phyloP scores from a whole-genome alignment of 805 yeast genomes.

The Ogataea trehalophila region DNA sequence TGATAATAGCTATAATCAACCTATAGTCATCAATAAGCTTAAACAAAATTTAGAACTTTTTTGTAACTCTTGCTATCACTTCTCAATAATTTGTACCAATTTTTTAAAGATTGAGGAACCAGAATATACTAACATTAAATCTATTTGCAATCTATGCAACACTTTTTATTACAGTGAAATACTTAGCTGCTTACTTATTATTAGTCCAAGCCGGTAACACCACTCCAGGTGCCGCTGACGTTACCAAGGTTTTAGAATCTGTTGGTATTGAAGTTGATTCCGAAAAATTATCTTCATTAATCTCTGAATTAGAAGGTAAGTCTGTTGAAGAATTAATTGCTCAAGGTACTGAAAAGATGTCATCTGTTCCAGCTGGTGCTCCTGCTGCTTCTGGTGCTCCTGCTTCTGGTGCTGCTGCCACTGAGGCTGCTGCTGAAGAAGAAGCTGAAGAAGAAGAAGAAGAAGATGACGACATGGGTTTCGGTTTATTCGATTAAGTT shows the following conservation, averaged over 20 bases:
- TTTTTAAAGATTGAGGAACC: not conserved
- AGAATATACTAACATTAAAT: constrained; percentile 1
- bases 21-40: too few relatives aligned
- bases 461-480: constrained; percentile 68
- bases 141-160: constrained; percentile 4
- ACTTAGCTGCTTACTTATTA: constrained; percentile 91
- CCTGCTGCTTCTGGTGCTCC: constrained; percentile 61
- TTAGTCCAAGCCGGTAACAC: constrained; percentile 84
- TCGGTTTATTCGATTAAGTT: constrained; percentile 94
- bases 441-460: constrained; percentile 47
- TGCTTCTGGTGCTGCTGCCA: constrained; percentile 51
- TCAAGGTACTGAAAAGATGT: constrained; percentile 75
- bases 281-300: constrained; percentile 64
- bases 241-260: constrained; percentile 64
- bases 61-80: too few relatives aligned
- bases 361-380: constrained; percentile 81
- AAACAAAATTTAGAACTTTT: too few relatives aligned
- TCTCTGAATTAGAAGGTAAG: constrained; percentile 77
- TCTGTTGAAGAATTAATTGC: constrained; percentile 68
- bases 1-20: too few relatives aligned
- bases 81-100: not conserved
- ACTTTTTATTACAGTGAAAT: constrained; percentile 52
- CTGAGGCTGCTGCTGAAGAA: constrained; percentile 53
- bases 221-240: constrained; percentile 74
- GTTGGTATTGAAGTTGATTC: constrained; percentile 81